Conservation (phyloP, 192 early-diverging fungal genomes). For the Endogone sp. region DNA sequence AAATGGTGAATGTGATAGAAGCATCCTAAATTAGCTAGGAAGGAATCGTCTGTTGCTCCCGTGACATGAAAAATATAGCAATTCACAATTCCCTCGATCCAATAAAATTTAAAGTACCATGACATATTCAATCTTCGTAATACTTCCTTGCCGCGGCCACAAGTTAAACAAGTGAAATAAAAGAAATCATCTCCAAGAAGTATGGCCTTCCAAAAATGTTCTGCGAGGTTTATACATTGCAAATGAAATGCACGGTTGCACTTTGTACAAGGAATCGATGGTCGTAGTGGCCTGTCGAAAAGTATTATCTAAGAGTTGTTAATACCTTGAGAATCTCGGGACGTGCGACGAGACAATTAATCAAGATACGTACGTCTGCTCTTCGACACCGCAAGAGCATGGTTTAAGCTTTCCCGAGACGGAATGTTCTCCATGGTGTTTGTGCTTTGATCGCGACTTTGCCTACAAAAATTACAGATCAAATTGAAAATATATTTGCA, state of each 20-base stretch:
- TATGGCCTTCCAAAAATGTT: slow-evolving; percentile 49
- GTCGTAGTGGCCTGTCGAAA: neutral
- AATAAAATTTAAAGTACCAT: slow-evolving; percentile 23
- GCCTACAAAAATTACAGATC: too few species aligned
- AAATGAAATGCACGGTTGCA: slow-evolving; percentile 23
- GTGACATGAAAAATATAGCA: too few species aligned
- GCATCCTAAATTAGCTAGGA: neutral
- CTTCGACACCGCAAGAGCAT: neutral
- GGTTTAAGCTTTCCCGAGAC: neutral
- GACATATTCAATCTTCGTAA: slow-evolving; percentile 54
- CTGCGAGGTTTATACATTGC: slow-evolving; percentile 52
- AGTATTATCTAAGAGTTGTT: neutral
- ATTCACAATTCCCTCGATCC: too few species aligned
- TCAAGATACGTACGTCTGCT: neutral
- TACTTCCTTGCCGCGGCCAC: slow-evolving; percentile 48
- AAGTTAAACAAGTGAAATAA: slow-evolving; percentile 54
- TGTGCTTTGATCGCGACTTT: neutral
- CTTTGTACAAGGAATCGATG: neutral
- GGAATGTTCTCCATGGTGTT: neutral
- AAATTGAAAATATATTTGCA: too few species aligned
- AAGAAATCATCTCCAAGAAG: slow-evolving; percentile 69
- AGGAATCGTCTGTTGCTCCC: too few species aligned
- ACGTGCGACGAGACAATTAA: neutral
- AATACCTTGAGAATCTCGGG: neutral
- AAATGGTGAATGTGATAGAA: neutral